Evolutionary conservation across 306 rosid genomes (phyloP).

Genomic region (Macrotyloma uniflorum): DNA sequence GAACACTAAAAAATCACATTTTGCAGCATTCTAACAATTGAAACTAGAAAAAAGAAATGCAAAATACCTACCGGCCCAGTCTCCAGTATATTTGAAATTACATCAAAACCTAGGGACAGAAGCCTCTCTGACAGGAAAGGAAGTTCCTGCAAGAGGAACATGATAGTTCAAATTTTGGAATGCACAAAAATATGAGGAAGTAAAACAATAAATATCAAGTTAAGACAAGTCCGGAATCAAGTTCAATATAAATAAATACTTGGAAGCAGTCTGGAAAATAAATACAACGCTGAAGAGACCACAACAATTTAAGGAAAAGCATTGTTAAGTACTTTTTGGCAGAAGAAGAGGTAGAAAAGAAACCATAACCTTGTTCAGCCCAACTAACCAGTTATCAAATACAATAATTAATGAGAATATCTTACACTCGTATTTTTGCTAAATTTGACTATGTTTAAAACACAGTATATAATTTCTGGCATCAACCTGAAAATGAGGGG

Average conservation of each 20-base stretch:
- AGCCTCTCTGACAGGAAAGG: constrained; percentile 73
- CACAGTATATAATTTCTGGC: constrained; percentile 75
- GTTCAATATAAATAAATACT: not conserved
- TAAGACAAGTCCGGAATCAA: constrained; percentile 30
- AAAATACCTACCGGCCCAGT: constrained; percentile 75
- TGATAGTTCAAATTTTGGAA: constrained; percentile 34
- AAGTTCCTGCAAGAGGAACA: constrained; percentile 65
- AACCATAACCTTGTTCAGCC: constrained; percentile 26
- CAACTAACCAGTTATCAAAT: constrained; percentile 29
- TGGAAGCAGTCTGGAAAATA: constrained; percentile 21
- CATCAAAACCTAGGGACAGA: constrained; percentile 78
- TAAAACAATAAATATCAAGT: constrained; percentile 19
- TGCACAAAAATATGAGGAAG: constrained; percentile 28
- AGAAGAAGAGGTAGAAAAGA: constrained; percentile 28
- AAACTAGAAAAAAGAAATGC: constrained; percentile 3
- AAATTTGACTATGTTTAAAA: constrained; percentile 61
- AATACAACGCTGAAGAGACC: not conserved
- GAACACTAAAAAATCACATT: not conserved
- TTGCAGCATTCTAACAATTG: constrained; percentile 3
- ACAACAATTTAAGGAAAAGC: constrained; percentile 14
- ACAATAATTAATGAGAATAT: constrained; percentile 17
- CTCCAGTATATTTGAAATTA: constrained; percentile 82
- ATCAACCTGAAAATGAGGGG: constrained; percentile 72
- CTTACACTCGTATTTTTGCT: constrained; percentile 69
- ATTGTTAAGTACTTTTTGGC: not conserved